Percentiles rank a stretch among this genome's conserved stretches.
These are phyloP conservation scores for Funneliformis caledonium DNA, from an alignment of 371 early-diverging fungal genomes.

Conservation along the genomic window DNA sequence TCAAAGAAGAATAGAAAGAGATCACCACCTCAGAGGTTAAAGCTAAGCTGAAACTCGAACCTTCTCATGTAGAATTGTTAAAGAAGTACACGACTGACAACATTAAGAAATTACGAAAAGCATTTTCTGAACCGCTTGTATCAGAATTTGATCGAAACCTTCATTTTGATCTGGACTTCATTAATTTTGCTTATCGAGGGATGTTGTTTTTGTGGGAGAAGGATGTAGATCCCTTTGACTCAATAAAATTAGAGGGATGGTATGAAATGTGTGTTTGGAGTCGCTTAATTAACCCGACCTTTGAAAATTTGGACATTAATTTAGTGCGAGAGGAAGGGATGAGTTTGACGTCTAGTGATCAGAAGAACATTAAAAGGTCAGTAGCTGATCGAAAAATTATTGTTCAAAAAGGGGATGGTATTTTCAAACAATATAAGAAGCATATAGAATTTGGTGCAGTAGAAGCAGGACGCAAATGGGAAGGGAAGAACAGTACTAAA, in stretches of 20 bases:
- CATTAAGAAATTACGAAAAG: not conserved
- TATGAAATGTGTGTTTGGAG: slow-evolving; percentile 11
- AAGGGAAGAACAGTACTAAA: not conserved
- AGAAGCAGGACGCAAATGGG: slow-evolving; percentile 24
- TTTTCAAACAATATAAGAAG: not conserved
- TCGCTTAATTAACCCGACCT: slow-evolving; percentile 9
- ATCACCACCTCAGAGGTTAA: slow-evolving; percentile 14
- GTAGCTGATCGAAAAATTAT: slow-evolving; percentile 6
- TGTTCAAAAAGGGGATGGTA: not conserved
- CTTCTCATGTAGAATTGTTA: not conserved
- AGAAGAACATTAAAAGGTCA: slow-evolving; percentile 7
- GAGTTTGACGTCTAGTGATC: slow-evolving; percentile 14
- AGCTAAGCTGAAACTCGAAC: slow-evolving; percentile 20
- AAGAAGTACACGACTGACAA: slow-evolving; percentile 12
- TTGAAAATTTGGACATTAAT: slow-evolving; percentile 31
- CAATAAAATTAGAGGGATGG: slow-evolving; percentile 25
- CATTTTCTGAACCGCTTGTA: slow-evolving; percentile 17
- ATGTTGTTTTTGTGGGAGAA: slow-evolving; percentile 27
- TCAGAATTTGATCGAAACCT: slow-evolving; percentile 7
- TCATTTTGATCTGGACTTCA: slow-evolving; percentile 23
- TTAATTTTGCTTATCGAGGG: slow-evolving; percentile 4
- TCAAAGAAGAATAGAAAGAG: slow-evolving; percentile 19
- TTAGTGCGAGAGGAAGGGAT: slow-evolving; percentile 7
- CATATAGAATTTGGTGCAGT: slow-evolving; percentile 30
- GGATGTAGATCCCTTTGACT: not conserved